Base-by-base conservation (phyloP, 2,329 filamentous ascomycete genomes). In the Biscogniauxia marginata region DNA sequence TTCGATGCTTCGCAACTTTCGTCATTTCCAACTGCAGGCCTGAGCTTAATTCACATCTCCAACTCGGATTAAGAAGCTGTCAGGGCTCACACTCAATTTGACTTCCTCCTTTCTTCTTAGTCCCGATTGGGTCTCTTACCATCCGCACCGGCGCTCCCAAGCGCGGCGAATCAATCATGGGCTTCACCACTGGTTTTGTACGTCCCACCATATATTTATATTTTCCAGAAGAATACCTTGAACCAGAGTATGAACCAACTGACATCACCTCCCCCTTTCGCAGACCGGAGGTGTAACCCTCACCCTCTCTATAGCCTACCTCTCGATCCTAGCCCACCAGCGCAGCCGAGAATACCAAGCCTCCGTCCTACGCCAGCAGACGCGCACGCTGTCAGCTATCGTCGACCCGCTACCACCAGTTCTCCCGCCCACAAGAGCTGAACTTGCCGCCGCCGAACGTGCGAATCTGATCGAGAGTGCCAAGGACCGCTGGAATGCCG, bases 401-500 rank as follows among this genome's bases (percentile, higher is more conserved):
- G 66, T 82, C 68, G 77, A 82, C 63, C 76, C 80, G 30, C 57
- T 66, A 19, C 75, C 75, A 20, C 73, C 76, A 8, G 74, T 75
- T 7, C 76, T 79, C 9, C 78, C 77, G 2, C 81, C 79, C 9
- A 79, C 79, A 8, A 75, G 82, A 46, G 75, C 79, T 46, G 79
- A 84, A 66, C 71, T 77, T 43, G 77, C 79, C 48, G 75, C 77
- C 39, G 73, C 81, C 51, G 77, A 83, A 63, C 77, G 81, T 59
- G 78, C 80, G 23, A 79, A 79, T 49, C 75, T 89, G 50, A 70
- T 85, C 53, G 88, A 92, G 69, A 77, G 84, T 34, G 79, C 87
- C 65, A 93, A 93, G 77, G 87, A 90, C 67, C 79, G 84, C 58
- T 93, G 90, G 90, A 93, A 95, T 71, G 73, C 81, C 50, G 89